Evolutionary conservation across 1,284 basidiomycete genomes (phyloP).

Genomic region (Fomitopsis pinicola): DNA sequence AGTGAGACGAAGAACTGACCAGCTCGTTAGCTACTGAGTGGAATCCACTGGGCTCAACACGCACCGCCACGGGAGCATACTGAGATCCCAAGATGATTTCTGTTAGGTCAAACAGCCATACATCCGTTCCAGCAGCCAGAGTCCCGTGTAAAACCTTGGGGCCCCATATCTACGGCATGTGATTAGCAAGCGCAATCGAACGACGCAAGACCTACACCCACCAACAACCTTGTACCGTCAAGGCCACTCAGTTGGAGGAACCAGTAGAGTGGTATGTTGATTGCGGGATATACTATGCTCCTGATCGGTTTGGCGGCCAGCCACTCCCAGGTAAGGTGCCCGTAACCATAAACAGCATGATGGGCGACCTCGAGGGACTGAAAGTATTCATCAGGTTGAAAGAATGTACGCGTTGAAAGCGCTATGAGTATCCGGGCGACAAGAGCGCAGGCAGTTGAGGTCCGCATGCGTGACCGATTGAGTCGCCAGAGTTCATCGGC

Average conservation of each 20-base stretch:
- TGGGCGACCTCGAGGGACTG: conserved; percentile 95
- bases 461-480: conserved; percentile 5
- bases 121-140: conserved; percentile 81
- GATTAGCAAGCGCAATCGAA: background rate
- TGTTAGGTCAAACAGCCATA: conserved; percentile 66
- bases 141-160: conserved; percentile 81
- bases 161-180: conserved; percentile 45
- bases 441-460: conserved; percentile 13
- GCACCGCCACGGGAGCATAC: conserved; percentile 62
- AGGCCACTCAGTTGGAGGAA: conserved; percentile 53
- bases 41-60: conserved; percentile 24
- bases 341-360: conserved; percentile 85
- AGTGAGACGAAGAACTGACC: conserved; percentile 76
- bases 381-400: conserved; percentile 98
- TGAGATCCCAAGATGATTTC: conserved; percentile 52
- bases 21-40: background rate
- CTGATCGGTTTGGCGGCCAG: conserved; percentile 60
- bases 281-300: conserved; percentile 66
- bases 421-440: conserved; percentile 58
- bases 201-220: conserved; percentile 45
- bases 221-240: conserved; percentile 50
- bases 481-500: background rate
- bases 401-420: conserved; percentile 78
- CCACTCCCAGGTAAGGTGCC: conserved; percentile 98
- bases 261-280: conserved; percentile 82